phyloP scores from a whole-genome alignment of 2,329 filamentous ascomycete genomes.

The Botrytis elliptica region DNA sequence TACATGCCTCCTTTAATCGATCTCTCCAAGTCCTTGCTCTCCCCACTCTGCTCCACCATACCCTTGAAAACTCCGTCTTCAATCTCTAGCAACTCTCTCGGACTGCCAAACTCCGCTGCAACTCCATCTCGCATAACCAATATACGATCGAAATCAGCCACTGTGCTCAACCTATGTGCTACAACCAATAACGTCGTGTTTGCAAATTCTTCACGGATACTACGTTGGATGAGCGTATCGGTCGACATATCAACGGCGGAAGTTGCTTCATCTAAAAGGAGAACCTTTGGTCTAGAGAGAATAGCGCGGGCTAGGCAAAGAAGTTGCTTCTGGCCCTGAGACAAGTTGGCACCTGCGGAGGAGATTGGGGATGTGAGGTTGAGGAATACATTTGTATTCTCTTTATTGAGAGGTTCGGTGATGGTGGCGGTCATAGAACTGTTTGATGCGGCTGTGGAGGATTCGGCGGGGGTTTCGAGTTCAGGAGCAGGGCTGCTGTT shows the following conservation, averaged over 20 bases:
- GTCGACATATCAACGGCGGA: slow-evolving; percentile 74
- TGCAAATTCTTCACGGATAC: slow-evolving; percentile 68
- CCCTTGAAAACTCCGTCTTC: slow-evolving; percentile 28
- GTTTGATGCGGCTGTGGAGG: slow-evolving; percentile 13
- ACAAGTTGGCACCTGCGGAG: slow-evolving; percentile 69
- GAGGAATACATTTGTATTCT: slow-evolving; percentile 63
- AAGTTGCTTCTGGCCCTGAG: slow-evolving; percentile 71
- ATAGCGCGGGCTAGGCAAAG: slow-evolving; percentile 71
- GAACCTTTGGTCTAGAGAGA: slow-evolving; percentile 67
- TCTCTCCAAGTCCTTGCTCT: slow-evolving; percentile 29
- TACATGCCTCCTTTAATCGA: slow-evolving; percentile 20
- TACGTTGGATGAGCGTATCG: slow-evolving; percentile 69
- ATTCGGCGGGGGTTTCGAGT: slow-evolving; percentile 3
- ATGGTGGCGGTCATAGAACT: neutral
- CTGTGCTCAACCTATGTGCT: slow-evolving; percentile 71
- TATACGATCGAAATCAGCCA: slow-evolving; percentile 72
- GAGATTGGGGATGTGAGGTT: slow-evolving; percentile 61
- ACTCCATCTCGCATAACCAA: slow-evolving; percentile 69
- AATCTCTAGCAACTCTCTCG: slow-evolving; percentile 50
- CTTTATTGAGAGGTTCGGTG: slow-evolving; percentile 41
- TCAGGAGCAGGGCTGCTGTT: slow-evolving; percentile 11
- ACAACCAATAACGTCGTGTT: slow-evolving; percentile 69
- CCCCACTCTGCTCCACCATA: slow-evolving; percentile 38
- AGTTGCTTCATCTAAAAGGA: slow-evolving; percentile 77
- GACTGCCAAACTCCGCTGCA: slow-evolving; percentile 65